Base-by-base conservation (phyloP, 139 green algal species). In the Pleodorina starrii region DNA sequence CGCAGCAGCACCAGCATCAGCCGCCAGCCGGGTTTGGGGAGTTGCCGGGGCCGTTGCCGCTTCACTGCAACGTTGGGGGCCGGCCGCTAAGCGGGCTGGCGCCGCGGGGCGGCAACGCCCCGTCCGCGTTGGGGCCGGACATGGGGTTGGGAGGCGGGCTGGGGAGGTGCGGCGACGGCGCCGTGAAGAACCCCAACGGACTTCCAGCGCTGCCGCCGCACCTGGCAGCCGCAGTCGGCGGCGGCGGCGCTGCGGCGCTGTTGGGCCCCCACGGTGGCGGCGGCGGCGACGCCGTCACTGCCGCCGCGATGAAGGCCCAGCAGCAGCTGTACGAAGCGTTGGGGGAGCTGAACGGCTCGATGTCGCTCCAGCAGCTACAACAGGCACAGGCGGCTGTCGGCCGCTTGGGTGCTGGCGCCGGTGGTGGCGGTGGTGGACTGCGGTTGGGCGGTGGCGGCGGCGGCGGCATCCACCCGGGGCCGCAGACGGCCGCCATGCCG, bases 281-380 rank as follows among this genome's bases (percentile, higher is more conserved):
- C 35, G 68, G 35, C 35, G 68, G 16, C 35, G 38, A 46, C 9
- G 68, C 35, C 19, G 68, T 32, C 36, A n/a, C n/a, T n/a, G n/a
- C n/a, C n/a, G 32, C 68, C 68, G 68, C 68, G 17, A 27, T 76
- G 35, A 76, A 76, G 35, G 68, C 68, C 19, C 68, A 76, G 68
- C 68, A 29, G 57, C 14, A 76, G 32, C 32, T 76, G 68, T 76
- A 76, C 32, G 35, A 46, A 3, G 35, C 32, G 14, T 32, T 76
- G 35, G 68, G 68, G 68, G 68, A 76, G 35, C 9, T 76, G 36
- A 46, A 46, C 32, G 68, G 68, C 12, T 25, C 42, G 43, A 19
- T 21, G 38, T 35, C 35, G 35, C 19, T 76, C 32, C 68, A 76
- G 32, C 68, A 76, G 68, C 68, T 40, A 32, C 68, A 76, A 25